Evolutionary conservation across 345 rosid genomes (phyloP).

Genomic region (Erucastrum elatum): DNA sequence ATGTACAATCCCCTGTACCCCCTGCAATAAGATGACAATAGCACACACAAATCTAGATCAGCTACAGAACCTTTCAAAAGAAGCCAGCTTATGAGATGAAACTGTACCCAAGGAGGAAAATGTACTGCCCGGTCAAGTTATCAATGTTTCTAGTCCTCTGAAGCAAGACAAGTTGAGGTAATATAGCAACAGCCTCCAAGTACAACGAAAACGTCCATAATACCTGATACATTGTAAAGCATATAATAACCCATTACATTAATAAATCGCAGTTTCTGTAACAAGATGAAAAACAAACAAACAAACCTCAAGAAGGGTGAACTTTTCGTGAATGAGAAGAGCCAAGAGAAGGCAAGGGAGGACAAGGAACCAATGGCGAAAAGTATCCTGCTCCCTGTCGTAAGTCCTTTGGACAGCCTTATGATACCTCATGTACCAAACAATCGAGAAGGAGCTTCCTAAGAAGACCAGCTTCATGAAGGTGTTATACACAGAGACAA

Average conservation of each 20-base stretch:
- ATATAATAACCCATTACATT: neutral
- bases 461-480: conserved; percentile 76
- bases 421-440: conserved; percentile 82
- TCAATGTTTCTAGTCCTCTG: conserved; percentile 83
- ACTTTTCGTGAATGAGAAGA: conserved; percentile 63
- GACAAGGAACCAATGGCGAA: conserved; percentile 60
- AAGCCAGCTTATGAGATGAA: neutral
- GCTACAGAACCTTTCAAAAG: neutral
- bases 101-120: conserved; percentile 75
- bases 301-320: conserved; percentile 69
- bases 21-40: conserved; percentile 40
- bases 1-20: conserved; percentile 73
- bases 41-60: neutral
- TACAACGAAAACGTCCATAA: conserved; percentile 76
- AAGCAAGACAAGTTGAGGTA: conserved; percentile 79
- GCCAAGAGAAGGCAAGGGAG: conserved; percentile 74
- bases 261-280: neutral
- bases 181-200: conserved; percentile 82
- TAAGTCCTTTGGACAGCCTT: conserved; percentile 72
- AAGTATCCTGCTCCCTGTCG: conserved; percentile 73
- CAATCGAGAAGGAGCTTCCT: conserved; percentile 77
- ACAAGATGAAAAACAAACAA: neutral
- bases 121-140: conserved; percentile 75
- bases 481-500: conserved; percentile 67
- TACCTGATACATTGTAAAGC: conserved; percentile 43